A percentile compares a stretch with the other conserved stretches of the same genome.
phyloP scores from a whole-genome alignment of 306 rosid genomes.

The Fragaria vesca region DNA sequence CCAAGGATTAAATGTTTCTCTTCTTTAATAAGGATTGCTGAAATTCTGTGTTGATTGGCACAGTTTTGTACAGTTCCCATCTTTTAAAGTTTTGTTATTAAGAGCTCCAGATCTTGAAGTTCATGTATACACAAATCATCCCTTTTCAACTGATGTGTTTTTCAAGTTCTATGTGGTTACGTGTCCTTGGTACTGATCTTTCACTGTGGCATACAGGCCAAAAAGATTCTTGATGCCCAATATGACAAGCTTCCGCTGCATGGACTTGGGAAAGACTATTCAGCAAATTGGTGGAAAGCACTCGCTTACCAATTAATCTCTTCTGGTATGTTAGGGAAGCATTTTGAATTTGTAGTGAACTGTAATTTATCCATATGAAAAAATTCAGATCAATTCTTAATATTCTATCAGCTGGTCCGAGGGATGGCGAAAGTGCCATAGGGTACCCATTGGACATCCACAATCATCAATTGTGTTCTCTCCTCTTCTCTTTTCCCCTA shows the following conservation, averaged over 20 bases:
- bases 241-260: conserved; percentile 89
- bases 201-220: conserved; percentile 53
- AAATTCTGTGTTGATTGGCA: background rate
- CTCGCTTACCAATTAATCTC: conserved; percentile 66
- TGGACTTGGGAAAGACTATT: conserved; percentile 77
- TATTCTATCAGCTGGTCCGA: background rate
- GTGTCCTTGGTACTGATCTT: conserved; percentile 25
- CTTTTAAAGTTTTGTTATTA: background rate
- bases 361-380: background rate
- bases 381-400: background rate
- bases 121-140: background rate
- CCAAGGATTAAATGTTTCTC: conserved; percentile 18
- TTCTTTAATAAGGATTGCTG: background rate
- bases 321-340: conserved; percentile 50
- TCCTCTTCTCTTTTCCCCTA: background rate
- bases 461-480: background rate
- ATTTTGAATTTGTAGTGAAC: conserved; percentile 12
- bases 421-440: background rate
- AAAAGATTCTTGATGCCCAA: conserved; percentile 57
- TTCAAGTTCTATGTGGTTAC: conserved; percentile 14
- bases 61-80: background rate
- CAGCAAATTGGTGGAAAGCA: conserved; percentile 92
- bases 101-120: background rate
- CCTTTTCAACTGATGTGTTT: conserved; percentile 19
- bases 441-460: background rate